Evolutionary conservation across 1,284 basidiomycete genomes (phyloP).

Genomic region (Trichosporon coremiiforme): DNA sequence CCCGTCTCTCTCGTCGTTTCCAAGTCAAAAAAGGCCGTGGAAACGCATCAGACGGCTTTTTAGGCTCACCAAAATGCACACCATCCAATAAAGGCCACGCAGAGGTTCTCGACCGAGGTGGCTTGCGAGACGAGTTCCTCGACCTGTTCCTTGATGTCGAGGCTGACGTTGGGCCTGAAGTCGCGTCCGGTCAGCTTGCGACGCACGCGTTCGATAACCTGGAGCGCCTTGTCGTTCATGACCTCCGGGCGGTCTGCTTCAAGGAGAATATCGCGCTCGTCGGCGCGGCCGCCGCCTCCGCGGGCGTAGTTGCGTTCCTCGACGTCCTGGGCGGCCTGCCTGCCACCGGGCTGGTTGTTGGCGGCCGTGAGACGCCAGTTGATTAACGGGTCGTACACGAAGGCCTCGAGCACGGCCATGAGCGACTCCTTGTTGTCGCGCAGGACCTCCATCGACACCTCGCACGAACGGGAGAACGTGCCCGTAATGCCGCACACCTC

Average conservation of each 20-base stretch:
- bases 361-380: slow-evolving; percentile 61
- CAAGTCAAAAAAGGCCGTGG: too few relatives aligned
- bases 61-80: slow-evolving; percentile 44
- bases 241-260: slow-evolving; percentile 67
- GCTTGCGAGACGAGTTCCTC: slow-evolving; percentile 89
- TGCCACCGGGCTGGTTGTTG: slow-evolving; percentile 52
- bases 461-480: slow-evolving; percentile 92
- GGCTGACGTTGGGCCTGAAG: slow-evolving; percentile 76
- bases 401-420: slow-evolving; percentile 93
- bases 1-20: too few relatives aligned
- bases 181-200: slow-evolving; percentile 93
- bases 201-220: slow-evolving; percentile 89
- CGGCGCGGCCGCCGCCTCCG: slow-evolving; percentile 37
- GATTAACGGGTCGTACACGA: slow-evolving; percentile 65
- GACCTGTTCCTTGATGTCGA: slow-evolving; percentile 77
- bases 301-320: slow-evolving; percentile 32
- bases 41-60: too few relatives aligned
- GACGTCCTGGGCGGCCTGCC: slow-evolving; percentile 33
- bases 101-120: slow-evolving; percentile 87
- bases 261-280: slow-evolving; percentile 57
- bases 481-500: slow-evolving; percentile 98
- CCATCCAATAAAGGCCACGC: slow-evolving; percentile 96
- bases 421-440: slow-evolving; percentile 97
- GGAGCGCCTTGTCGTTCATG: slow-evolving; percentile 83
- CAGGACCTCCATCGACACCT: slow-evolving; percentile 95